These are phyloP conservation scores for Microbotryum silenes-acaulis DNA, from an alignment of 1,284 basidiomycete species.

Conservation along the genomic window DNA sequence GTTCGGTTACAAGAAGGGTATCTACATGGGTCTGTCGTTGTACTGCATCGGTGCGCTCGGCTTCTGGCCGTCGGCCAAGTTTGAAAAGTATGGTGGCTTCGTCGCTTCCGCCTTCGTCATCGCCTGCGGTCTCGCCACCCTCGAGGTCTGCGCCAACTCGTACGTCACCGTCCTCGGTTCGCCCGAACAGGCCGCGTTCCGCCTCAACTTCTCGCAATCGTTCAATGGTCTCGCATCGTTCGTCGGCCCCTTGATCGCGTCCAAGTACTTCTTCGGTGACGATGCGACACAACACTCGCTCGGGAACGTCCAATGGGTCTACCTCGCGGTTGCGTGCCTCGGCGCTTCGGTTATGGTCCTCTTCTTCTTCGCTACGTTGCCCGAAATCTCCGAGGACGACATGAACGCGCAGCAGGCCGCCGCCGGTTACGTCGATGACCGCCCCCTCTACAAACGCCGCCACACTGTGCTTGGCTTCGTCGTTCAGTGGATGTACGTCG, in stretches of 20 bases:
- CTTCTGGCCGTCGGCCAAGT: constrained; percentile 72
- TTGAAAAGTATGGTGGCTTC: constrained; percentile 52
- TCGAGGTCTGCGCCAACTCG: constrained; percentile 56
- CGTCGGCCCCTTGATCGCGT: constrained; percentile 69
- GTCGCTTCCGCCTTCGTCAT: constrained; percentile 48
- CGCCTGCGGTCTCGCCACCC: constrained; percentile 62
- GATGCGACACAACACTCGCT: constrained; percentile 55
- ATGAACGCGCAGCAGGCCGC: constrained; percentile 38
- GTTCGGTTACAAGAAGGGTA: constrained; percentile 45
- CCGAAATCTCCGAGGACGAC: constrained; percentile 59
- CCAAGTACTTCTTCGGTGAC: constrained; percentile 55
- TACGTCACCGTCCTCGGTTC: constrained; percentile 62
- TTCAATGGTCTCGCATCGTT: constrained; percentile 74
- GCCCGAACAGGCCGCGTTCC: constrained; percentile 63
- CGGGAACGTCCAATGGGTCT: constrained; percentile 71
- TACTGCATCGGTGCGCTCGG: constrained; percentile 66
- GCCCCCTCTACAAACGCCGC: constrained; percentile 62
- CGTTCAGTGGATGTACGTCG: constrained; percentile 60
- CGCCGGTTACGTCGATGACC: constrained; percentile 47
- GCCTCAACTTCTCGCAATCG: constrained; percentile 72
- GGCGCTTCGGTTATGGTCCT: constrained; percentile 57
- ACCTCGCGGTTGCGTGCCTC: constrained; percentile 63
- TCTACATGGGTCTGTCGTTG: constrained; percentile 55
- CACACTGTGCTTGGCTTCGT: constrained; percentile 64
- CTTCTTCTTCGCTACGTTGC: constrained; percentile 65